Percentiles rank a stretch among this genome's conserved stretches.
phyloP scores from a whole-genome alignment of 1,284 basidiomycete species.

The Ceratobasidium sp. region DNA sequence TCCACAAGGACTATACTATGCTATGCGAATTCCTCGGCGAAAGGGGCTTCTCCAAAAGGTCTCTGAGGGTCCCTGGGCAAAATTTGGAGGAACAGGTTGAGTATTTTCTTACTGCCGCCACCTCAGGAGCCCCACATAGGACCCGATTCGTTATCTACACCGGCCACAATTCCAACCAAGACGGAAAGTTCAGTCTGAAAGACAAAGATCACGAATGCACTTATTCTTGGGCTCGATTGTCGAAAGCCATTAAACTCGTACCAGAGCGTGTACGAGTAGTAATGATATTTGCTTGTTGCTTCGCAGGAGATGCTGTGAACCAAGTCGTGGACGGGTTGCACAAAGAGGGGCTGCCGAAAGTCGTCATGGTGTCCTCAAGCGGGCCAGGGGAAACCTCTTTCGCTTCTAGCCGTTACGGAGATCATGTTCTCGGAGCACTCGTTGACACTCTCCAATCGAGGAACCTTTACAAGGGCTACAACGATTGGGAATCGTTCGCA shows the following conservation, averaged over 20 bases:
- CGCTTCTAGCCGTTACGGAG: neutral
- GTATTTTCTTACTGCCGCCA: too few relatives aligned
- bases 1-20: too few relatives aligned
- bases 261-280: neutral
- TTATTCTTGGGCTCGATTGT: neutral
- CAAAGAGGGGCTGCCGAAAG: neutral
- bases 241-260: neutral
- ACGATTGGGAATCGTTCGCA: neutral
- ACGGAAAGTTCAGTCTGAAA: neutral
- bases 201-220: too few relatives aligned
- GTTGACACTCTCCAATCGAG: neutral
- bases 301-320: neutral
- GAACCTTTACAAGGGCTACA: neutral
- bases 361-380: neutral
- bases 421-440: neutral
- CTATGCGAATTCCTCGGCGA: too few relatives aligned
- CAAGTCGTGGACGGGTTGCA: neutral
- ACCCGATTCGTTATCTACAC: neutral
- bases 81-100: too few relatives aligned
- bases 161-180: neutral
- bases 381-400: neutral
- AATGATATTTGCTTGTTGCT: neutral
- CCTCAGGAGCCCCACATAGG: too few relatives aligned
- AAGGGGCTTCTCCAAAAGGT: too few relatives aligned
- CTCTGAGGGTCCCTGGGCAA: too few relatives aligned